Percentiles rank a stretch among this genome's conserved stretches.
These are phyloP conservation scores for Lupinus albus DNA, from an alignment of 306 rosid species.

Conservation along the genomic window DNA sequence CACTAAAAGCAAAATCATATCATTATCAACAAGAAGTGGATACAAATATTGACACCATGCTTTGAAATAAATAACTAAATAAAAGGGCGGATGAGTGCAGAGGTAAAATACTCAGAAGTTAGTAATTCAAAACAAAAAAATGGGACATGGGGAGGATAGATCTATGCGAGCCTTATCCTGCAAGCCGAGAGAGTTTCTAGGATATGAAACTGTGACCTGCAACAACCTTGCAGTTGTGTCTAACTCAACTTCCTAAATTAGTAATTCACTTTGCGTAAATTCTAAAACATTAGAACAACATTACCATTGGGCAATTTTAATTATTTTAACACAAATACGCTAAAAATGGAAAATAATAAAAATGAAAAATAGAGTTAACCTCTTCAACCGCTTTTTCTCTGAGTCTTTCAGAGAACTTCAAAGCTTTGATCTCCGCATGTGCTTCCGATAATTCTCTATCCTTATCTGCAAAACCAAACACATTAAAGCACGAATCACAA, in stretches of 20 bases:
- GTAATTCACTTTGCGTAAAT: constrained; percentile 25
- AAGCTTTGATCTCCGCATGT: constrained; percentile 95
- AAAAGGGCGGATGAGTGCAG: neutral
- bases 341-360: neutral
- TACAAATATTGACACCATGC: neutral
- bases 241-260: too few relatives aligned
- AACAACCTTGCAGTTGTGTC: too few relatives aligned
- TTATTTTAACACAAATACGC: neutral
- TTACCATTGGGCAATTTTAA: constrained; percentile 9
- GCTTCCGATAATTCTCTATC: constrained; percentile 92
- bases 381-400: constrained; percentile 98
- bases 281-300: constrained; percentile 7
- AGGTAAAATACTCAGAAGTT: constrained; percentile 24
- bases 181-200: too few relatives aligned
- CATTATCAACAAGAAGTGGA: constrained; percentile 31
- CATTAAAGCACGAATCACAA: constrained; percentile 7
- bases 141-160: too few relatives aligned
- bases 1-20: constrained; percentile 27
- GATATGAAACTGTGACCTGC: too few relatives aligned
- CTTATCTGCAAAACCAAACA: constrained; percentile 67
- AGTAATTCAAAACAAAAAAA: too few relatives aligned
- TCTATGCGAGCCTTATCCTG: too few relatives aligned
- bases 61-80: neutral
- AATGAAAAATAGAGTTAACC: constrained; percentile 51
- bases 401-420: constrained; percentile 82